These are phyloP conservation scores for Sarocladium oryzae DNA, from an alignment of 2,329 filamentous ascomycete species.

Conservation along the genomic window DNA sequence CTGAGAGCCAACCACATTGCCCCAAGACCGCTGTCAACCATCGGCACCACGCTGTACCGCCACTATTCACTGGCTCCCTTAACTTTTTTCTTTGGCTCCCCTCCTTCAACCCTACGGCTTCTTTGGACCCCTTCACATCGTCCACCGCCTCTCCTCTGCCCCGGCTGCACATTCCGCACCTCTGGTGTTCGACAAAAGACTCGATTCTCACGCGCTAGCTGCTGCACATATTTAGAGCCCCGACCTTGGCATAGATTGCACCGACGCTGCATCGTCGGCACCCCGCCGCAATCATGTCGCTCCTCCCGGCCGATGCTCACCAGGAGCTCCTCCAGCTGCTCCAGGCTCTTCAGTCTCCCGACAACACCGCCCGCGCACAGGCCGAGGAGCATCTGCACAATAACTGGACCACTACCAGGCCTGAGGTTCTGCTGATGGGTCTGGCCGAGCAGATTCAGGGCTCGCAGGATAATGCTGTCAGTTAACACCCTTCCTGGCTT, in stretches of 20 bases:
- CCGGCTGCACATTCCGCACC: neutral
- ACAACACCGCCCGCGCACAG: slow-evolving; percentile 77
- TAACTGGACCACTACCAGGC: slow-evolving; percentile 77
- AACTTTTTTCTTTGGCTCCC: slow-evolving; percentile 9
- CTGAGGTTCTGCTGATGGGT: slow-evolving; percentile 88
- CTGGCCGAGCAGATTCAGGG: slow-evolving; percentile 85
- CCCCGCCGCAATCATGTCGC: slow-evolving; percentile 52
- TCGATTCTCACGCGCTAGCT: neutral
- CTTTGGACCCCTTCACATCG: neutral
- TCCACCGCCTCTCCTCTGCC: slow-evolving; percentile 3
- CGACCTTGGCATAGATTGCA: slow-evolving; percentile 6
- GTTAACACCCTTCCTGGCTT: slow-evolving; percentile 13
- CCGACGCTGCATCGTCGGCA: slow-evolving; percentile 10
- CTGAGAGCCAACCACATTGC: too few relatives aligned
- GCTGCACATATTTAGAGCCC: neutral
- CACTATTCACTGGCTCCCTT: neutral
- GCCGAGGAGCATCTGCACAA: slow-evolving; percentile 87
- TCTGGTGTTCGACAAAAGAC: too few relatives aligned
- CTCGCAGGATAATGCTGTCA: slow-evolving; percentile 65
- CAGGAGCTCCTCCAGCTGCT: slow-evolving; percentile 80
- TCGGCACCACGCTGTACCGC: neutral
- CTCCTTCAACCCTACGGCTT: neutral
- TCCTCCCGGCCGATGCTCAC: slow-evolving; percentile 79
- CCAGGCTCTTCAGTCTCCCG: slow-evolving; percentile 78
- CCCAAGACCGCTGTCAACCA: neutral